Base-by-base conservation (phyloP, 805 yeast genomes). In the Starmerella bombicola region DNA sequence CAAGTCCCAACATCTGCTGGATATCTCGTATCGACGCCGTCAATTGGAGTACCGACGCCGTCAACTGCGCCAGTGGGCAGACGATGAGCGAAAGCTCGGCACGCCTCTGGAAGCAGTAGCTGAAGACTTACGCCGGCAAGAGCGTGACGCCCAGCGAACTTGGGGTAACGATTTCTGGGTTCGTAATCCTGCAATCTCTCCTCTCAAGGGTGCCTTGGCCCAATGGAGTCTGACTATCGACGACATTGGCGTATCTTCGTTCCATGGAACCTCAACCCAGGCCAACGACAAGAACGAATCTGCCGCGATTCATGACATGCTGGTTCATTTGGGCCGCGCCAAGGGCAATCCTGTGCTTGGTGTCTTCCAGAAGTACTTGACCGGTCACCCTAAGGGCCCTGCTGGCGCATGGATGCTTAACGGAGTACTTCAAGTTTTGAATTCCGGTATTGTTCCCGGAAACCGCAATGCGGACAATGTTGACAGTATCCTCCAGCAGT, bases 331-430 rank as follows among this genome's bases (percentile, higher is more conserved):
- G 60, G 98, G 97, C 54, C 80, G 99, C 69, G 68, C 94, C 42
- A 85, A 82, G 68, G 99, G 99, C 68, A 93, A 91, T 69, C 94
- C 98, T 49, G 86, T 93, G 37, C 71, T 80, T 54, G 96, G 97
- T 74, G 93, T 91, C 41, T 88, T 93, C 94, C 99, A 91, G 69
- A 91, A 91, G 68, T 91, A 74, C 76, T 75, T 91, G 60, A 91
- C 99, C 56, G 99, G 99, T 68, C 99, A 91, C 71, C 98, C 98
- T 57, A 91, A 91, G 81, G 99, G 99, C 75, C 98, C 98, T 56
- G 99, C 99, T 43, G 99, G 96, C 73, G 97, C 99, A 44, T 91
- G 98, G 98, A 91, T 91, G 98, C 68, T 91, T 74, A 93, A 91
- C 65, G 99, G 99, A 66, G 95, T 84, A 43, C 68, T 91, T 53